Conservation (phyloP, 2,329 filamentous ascomycete species). For the Pezicula neosporulosa region DNA sequence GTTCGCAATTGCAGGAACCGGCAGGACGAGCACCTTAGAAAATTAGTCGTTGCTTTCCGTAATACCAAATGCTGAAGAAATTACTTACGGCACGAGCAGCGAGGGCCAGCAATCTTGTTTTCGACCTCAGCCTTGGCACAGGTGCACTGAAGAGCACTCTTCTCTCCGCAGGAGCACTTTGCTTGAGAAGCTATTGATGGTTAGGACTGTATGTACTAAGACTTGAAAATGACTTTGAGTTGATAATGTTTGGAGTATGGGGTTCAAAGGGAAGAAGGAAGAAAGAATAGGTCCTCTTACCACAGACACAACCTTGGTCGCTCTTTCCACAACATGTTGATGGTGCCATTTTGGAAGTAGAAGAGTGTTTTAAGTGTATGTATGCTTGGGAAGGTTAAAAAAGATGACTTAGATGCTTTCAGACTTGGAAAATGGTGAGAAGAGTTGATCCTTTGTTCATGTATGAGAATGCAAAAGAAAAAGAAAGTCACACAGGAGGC, state of each 20-base stretch:
- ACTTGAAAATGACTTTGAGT: not conserved
- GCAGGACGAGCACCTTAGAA: slow-evolving; percentile 59
- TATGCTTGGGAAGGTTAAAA: not conserved
- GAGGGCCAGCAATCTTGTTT: slow-evolving; percentile 68
- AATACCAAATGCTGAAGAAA: slow-evolving; percentile 31
- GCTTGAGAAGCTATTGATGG: slow-evolving; percentile 49
- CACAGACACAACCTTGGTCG: slow-evolving; percentile 24
- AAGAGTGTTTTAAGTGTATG: not conserved
- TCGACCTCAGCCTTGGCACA: slow-evolving; percentile 75
- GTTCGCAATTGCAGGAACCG: slow-evolving; percentile 78
- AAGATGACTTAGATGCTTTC: not conserved
- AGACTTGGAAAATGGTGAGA: not conserved
- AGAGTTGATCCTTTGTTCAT: too few species aligned
- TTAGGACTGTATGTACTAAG: slow-evolving; percentile 4
- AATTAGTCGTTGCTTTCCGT: slow-evolving; percentile 31
- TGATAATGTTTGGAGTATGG: not conserved
- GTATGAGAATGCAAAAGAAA: not conserved
- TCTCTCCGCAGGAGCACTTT: slow-evolving; percentile 85
- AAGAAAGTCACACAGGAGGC: not conserved
- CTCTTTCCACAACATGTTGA: slow-evolving; percentile 29
- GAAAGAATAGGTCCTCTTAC: slow-evolving; percentile 1
- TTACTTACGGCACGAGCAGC: slow-evolving; percentile 73
- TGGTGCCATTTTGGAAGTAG: slow-evolving; percentile 20
- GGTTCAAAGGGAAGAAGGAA: not conserved
- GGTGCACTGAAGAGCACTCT: slow-evolving; percentile 80